phyloP scores from a whole-genome alignment of 345 rosid genomes.

The Hirschfeldia incana region DNA sequence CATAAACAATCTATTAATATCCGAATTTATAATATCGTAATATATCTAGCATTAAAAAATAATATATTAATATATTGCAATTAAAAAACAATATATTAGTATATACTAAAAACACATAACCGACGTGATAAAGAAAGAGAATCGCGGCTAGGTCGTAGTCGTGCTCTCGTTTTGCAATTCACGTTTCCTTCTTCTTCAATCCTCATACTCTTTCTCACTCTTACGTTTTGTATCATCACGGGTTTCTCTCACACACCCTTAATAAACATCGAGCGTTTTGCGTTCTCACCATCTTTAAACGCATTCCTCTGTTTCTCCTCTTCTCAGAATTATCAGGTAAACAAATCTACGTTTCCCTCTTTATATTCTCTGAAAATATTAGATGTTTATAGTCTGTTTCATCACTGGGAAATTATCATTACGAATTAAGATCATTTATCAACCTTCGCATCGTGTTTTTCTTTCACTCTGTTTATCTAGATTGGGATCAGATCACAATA shows the following conservation, averaged over 20 bases:
- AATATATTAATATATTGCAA: no score
- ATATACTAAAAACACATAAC: neutral
- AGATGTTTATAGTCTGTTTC: neutral
- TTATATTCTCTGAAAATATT: neutral
- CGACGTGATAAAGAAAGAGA: conserved; percentile 5
- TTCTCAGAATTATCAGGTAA: conserved; percentile 36
- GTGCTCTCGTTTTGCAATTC: conserved; percentile 36
- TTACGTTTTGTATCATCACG: conserved; percentile 27
- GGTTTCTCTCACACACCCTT: conserved; percentile 16
- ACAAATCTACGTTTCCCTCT: conserved; percentile 2
- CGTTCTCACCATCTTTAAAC: conserved; percentile 11
- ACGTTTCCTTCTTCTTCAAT: conserved; percentile 32
- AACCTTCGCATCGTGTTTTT: neutral
- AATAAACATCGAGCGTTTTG: conserved; percentile 14
- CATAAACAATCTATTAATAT: no score
- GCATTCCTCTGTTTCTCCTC: conserved; percentile 33
- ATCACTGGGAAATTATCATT: neutral
- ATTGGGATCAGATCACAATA: neutral
- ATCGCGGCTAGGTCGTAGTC: conserved; percentile 36
- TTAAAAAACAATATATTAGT: neutral
- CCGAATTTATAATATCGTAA: neutral
- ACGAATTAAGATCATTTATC: neutral
- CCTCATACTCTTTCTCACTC: neutral
- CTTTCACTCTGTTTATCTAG: neutral
- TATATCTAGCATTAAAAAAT: no score